These are phyloP conservation scores for Colletotrichum lindemuthianum DNA, from an alignment of 2,329 filamentous ascomycete species.

Conservation along the genomic window DNA sequence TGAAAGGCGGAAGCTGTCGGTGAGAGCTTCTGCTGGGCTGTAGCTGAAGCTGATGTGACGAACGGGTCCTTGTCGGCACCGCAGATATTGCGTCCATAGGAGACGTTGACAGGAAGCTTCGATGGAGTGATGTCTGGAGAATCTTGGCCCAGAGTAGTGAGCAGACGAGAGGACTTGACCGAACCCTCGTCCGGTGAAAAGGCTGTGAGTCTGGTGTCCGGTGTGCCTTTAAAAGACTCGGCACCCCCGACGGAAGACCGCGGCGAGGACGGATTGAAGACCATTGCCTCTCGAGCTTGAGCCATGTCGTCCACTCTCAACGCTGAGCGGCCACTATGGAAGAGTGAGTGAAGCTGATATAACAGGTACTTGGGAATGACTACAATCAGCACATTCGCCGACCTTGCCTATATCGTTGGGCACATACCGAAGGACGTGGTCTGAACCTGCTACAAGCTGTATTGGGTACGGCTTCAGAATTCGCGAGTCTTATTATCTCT, in stretches of 20 bases:
- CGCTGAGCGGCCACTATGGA: no score
- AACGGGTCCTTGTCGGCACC: constrained; percentile 64
- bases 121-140: constrained; percentile 44
- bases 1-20: constrained; percentile 72
- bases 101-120: constrained; percentile 39
- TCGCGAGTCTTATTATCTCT: no score
- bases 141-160: constrained; percentile 45
- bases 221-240: constrained; percentile 70
- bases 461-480: no score
- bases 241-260: constrained; percentile 61
- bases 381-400: no score
- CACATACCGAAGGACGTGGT: no score
- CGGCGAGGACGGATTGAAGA: constrained; percentile 59
- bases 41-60: constrained; percentile 51
- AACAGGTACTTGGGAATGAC: no score
- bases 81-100: constrained; percentile 39
- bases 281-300: constrained; percentile 2
- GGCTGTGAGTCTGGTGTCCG: constrained; percentile 70
- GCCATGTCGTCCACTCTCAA: constrained; percentile 7
- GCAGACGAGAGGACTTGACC: constrained; percentile 52
- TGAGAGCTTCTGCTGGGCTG: constrained; percentile 61
- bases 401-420: no score
- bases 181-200: constrained; percentile 71
- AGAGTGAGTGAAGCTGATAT: no score
- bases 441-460: no score